These are phyloP conservation scores for Talaromyces sp. DNA, from an alignment of 2,329 filamentous ascomycete genomes.

Conservation along the genomic window DNA sequence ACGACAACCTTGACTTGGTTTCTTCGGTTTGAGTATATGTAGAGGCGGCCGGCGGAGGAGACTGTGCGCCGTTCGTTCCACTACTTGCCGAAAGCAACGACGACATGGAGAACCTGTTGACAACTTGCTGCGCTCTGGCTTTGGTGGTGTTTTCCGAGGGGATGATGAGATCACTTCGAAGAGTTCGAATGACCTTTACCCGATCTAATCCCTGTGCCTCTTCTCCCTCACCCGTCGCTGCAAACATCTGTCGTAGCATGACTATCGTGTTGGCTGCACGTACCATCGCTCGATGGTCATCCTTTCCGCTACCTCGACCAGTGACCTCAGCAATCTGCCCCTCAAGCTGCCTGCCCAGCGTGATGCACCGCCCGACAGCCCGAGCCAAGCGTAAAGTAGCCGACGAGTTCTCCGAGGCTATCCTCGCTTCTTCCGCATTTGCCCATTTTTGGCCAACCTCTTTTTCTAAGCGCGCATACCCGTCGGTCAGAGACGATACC, in stretches of 20 bases:
- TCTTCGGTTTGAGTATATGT: conserved; percentile 66
- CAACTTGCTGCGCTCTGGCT: conserved; percentile 68
- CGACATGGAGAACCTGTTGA: conserved; percentile 79
- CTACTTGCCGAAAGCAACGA: conserved; percentile 36
- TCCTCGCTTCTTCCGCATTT: conserved; percentile 74
- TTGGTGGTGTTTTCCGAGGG: conserved; percentile 72
- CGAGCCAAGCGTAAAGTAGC: conserved; percentile 73
- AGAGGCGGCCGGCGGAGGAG: conserved; percentile 27
- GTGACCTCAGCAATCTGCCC: conserved; percentile 72
- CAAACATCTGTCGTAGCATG: conserved; percentile 68
- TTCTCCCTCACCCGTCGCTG: conserved; percentile 62
- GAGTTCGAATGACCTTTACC: conserved; percentile 65
- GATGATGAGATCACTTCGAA: conserved; percentile 64
- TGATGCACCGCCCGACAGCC: conserved; percentile 71
- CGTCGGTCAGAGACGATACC: conserved; percentile 73
- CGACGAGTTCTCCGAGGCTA: conserved; percentile 73
- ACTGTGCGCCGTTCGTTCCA: conserved; percentile 12
- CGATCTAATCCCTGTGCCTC: conserved; percentile 73
- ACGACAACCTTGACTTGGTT: conserved; percentile 66
- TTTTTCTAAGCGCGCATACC: conserved; percentile 78
- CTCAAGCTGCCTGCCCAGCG: conserved; percentile 80
- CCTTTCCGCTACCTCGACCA: conserved; percentile 45
- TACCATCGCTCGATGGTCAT: conserved; percentile 76
- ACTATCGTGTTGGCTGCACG: conserved; percentile 76
- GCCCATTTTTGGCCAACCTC: conserved; percentile 84